A percentile compares a stretch with the other conserved stretches of the same genome.
phyloP scores from a whole-genome alignment of 106 monocot genomes.

The Apostasia shenzhenica region DNA sequence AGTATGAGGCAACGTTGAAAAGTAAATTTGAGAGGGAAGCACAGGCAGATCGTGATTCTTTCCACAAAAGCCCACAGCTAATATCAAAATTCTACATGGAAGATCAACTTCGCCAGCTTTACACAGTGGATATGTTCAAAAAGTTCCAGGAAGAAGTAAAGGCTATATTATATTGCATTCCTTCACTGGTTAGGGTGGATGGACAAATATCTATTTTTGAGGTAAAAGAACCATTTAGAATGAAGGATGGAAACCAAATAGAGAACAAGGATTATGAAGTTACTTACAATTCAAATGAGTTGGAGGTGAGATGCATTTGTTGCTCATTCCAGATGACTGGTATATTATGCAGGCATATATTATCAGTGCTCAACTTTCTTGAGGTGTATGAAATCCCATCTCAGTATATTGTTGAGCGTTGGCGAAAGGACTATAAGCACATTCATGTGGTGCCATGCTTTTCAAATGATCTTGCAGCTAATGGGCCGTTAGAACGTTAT shows the following conservation, averaged over 20 bases:
- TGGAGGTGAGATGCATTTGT: slow-evolving; percentile 26
- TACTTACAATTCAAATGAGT: slow-evolving; percentile 30
- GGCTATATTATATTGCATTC: slow-evolving; percentile 49
- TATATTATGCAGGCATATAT: slow-evolving; percentile 38
- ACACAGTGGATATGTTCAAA: slow-evolving; percentile 53
- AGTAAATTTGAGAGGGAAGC: slow-evolving; percentile 37
- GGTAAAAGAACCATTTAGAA: slow-evolving; percentile 36
- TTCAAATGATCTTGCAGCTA: slow-evolving; percentile 24
- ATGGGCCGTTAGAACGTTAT: slow-evolving; percentile 29
- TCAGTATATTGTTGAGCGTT: slow-evolving; percentile 32
- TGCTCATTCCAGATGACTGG: slow-evolving; percentile 34
- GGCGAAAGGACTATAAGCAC: slow-evolving; percentile 38
- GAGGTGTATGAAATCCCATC: slow-evolving; percentile 48
- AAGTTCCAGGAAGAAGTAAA: slow-evolving; percentile 54
- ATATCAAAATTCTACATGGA: slow-evolving; percentile 54
- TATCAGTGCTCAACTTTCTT: slow-evolving; percentile 39
- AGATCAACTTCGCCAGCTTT: slow-evolving; percentile 41
- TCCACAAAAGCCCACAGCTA: slow-evolving; percentile 38
- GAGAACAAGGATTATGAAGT: slow-evolving; percentile 44
- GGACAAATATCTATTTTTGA: slow-evolving; percentile 35
- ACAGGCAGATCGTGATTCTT: slow-evolving; percentile 43
- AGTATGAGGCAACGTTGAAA: slow-evolving; percentile 35
- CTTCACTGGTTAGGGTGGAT: slow-evolving; percentile 29
- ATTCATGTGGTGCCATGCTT: slow-evolving; percentile 15
- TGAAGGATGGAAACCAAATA: slow-evolving; percentile 36